Conservation (phyloP, 225 moss, liverwort and hornwort genomes). For the Bryoerythrophyllum caledonicum region DNA sequence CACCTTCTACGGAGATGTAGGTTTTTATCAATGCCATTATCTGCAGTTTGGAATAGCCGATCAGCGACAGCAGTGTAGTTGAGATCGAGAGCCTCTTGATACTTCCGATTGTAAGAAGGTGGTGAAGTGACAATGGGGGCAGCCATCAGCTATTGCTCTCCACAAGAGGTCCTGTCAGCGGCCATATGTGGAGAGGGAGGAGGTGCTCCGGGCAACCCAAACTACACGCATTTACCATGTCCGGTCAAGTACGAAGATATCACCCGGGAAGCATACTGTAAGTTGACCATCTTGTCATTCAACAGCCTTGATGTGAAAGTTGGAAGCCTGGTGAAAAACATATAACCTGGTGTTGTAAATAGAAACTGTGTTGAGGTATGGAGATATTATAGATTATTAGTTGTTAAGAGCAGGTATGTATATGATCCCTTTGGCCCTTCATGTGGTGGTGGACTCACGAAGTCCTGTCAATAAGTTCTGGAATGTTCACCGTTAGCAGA, state of each 20-base stretch:
- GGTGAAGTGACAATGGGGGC: conserved; percentile 58
- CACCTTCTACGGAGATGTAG: neutral
- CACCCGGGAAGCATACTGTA: conserved; percentile 75
- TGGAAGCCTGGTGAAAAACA: conserved; percentile 2
- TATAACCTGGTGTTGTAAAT: neutral
- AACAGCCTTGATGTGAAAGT: neutral
- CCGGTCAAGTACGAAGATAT: conserved; percentile 91
- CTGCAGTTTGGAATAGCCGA: neutral
- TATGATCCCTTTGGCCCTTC: neutral
- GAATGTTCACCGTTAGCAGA: neutral
- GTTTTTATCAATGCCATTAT: conserved; percentile 5
- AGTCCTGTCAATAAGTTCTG: neutral
- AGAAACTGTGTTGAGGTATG: neutral
- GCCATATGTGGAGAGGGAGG: conserved; percentile 40
- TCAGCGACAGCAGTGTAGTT: neutral
- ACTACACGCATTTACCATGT: conserved; percentile 62
- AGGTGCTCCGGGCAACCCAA: conserved; percentile 26
- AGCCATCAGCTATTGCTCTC: conserved; percentile 60
- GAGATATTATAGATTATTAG: neutral
- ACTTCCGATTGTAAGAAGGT: conserved; percentile 17
- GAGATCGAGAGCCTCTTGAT: neutral
- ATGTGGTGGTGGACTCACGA: neutral
- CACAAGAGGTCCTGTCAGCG: conserved; percentile 34
- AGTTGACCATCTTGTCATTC: conserved; percentile 28
- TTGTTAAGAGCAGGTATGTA: neutral